A percentile compares a stretch with the other conserved stretches of the same genome.
phyloP scores from a whole-genome alignment of 306 rosid species.

The Oxytropis ochrocephala region DNA sequence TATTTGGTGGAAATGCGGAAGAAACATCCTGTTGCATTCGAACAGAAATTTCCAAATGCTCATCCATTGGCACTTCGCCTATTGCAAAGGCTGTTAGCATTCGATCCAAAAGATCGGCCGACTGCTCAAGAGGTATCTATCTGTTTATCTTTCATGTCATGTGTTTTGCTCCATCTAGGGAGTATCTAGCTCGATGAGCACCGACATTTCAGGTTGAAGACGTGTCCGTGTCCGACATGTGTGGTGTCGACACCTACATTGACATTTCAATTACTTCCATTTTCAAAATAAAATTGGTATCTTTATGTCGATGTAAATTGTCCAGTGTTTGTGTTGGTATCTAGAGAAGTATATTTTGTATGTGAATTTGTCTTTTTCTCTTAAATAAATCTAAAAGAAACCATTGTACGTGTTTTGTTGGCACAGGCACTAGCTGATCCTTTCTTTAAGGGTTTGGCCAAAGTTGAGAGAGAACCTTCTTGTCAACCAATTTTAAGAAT shows the following conservation, averaged over 20 bases:
- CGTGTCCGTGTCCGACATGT: too few relatives aligned
- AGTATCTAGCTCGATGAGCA: too few relatives aligned
- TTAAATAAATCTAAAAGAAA: constrained; percentile 1
- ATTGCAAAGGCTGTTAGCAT: constrained; percentile 73
- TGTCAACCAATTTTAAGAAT: constrained; percentile 75
- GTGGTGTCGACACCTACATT: too few relatives aligned
- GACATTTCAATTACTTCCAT: too few relatives aligned
- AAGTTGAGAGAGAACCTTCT: constrained; percentile 87
- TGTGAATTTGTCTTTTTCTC: not conserved
- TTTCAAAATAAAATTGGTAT: too few relatives aligned
- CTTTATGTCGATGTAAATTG: too few relatives aligned
- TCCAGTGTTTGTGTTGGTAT: too few relatives aligned
- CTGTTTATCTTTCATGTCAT: not conserved
- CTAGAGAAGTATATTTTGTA: not conserved
- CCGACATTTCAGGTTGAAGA: too few relatives aligned
- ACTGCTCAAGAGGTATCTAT: constrained; percentile 87
- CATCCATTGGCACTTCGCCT: constrained; percentile 71
- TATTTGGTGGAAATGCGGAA: constrained; percentile 66
- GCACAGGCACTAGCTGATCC: constrained; percentile 92
- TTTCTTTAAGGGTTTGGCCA: constrained; percentile 85
- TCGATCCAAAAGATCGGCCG: constrained; percentile 92
- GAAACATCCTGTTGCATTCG: constrained; percentile 55
- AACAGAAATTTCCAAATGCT: constrained; percentile 70
- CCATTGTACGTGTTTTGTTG: constrained; percentile 7
- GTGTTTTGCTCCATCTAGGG: not conserved